Conservation (phyloP, 345 rosid species). For the Salix dunnii region DNA sequence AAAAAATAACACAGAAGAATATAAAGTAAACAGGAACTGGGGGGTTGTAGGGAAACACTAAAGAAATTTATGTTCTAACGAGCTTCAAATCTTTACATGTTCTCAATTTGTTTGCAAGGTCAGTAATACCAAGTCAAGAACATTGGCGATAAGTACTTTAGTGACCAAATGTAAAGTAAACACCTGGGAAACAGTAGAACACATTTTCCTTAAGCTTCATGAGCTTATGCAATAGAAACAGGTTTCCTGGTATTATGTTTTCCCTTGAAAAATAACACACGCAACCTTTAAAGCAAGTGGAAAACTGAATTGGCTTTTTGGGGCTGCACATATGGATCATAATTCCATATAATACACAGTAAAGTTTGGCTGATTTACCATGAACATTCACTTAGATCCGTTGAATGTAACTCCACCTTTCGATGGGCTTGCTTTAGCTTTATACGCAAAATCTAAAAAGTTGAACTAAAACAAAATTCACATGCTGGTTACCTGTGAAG, state of each 20-base stretch:
- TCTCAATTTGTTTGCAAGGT: background rate
- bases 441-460: background rate
- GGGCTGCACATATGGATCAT: background rate
- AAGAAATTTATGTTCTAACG: too few species aligned
- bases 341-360: background rate
- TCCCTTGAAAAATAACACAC: background rate
- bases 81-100: background rate
- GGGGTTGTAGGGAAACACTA: background rate
- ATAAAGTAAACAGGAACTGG: background rate
- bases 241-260: background rate
- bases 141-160: background rate
- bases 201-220: background rate
- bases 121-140: background rate
- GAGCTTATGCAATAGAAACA: background rate
- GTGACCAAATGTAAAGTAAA: background rate
- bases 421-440: background rate
- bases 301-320: background rate
- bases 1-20: background rate
- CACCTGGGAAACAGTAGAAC: background rate
- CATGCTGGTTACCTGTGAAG: background rate
- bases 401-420: background rate
- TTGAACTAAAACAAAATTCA: background rate
- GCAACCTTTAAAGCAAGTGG: background rate
- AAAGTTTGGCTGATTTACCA: background rate
- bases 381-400: background rate